Percentiles rank a stretch among this genome's conserved stretches.
These are phyloP conservation scores for Discostella pseudostelligera DNA, from an alignment of 108 stramenopile species.

Conservation along the genomic window DNA sequence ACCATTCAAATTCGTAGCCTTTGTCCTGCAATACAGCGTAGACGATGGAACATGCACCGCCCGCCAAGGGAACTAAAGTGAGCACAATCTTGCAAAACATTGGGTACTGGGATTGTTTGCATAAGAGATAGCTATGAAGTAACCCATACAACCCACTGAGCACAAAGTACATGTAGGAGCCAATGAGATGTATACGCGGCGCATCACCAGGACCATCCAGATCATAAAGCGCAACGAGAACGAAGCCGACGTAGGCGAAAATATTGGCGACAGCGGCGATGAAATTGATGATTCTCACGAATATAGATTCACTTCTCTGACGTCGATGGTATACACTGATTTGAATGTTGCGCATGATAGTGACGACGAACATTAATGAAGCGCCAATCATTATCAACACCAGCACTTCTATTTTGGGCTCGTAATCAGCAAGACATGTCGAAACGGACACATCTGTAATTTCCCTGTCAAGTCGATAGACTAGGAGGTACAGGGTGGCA, in stretches of 20 bases:
- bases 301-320: slow-evolving; percentile 23
- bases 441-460: slow-evolving; percentile 30
- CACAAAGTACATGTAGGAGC: slow-evolving; percentile 32
- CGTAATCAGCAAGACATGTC: slow-evolving; percentile 25
- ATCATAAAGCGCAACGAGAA: slow-evolving; percentile 19
- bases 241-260: slow-evolving; percentile 34
- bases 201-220: slow-evolving; percentile 18
- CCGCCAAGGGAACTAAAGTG: slow-evolving; percentile 18
- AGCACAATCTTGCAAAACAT: slow-evolving; percentile 25
- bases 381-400: slow-evolving; percentile 20
- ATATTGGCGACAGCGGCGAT: slow-evolving; percentile 24
- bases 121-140: slow-evolving; percentile 27
- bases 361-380: slow-evolving; percentile 21
- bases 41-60: slow-evolving; percentile 15
- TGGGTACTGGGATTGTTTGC: slow-evolving; percentile 42
- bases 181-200: slow-evolving; percentile 14
- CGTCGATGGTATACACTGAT: slow-evolving; percentile 42
- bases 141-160: slow-evolving; percentile 30
- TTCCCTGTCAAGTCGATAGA: slow-evolving; percentile 7
- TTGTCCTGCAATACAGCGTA: slow-evolving; percentile 14
- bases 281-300: slow-evolving; percentile 26
- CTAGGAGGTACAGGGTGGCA: slow-evolving; percentile 21
- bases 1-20: slow-evolving; percentile 29
- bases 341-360: slow-evolving; percentile 36
- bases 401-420: slow-evolving; percentile 25